Percentiles rank a stretch among this genome's conserved stretches.
phyloP scores from a whole-genome alignment of 805 yeast species.

The Jamesozyma hellenica region DNA sequence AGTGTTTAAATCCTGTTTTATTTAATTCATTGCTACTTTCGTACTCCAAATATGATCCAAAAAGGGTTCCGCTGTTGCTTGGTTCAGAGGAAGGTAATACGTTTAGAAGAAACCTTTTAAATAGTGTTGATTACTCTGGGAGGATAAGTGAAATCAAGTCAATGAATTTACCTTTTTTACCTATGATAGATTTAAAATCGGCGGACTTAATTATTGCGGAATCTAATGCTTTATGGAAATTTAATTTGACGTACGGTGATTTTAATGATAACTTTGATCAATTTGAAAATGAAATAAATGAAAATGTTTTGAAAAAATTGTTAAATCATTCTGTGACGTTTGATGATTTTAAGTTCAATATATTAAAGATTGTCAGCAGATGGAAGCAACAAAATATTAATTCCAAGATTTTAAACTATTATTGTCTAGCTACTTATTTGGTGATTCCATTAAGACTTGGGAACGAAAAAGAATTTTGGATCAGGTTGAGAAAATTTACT shows the following conservation, averaged over 20 bases:
- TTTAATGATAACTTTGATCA: constrained; percentile 36
- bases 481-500: constrained; percentile 20
- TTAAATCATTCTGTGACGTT: constrained; percentile 27
- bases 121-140: constrained; percentile 32
- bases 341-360: constrained; percentile 17
- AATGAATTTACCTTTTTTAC: constrained; percentile 54
- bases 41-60: constrained; percentile 34
- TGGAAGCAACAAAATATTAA: constrained; percentile 15
- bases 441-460: constrained; percentile 21
- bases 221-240: constrained; percentile 61
- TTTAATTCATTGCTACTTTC: constrained; percentile 41
- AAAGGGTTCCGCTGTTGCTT: constrained; percentile 29
- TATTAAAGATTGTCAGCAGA: constrained; percentile 9
- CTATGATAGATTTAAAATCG: constrained; percentile 37
- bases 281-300: constrained; percentile 36
- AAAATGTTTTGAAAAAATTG: background rate
- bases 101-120: constrained; percentile 39
- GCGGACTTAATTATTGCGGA: constrained; percentile 51
- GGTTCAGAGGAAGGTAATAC: constrained; percentile 37
- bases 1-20: constrained; percentile 31
- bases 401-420: constrained; percentile 12
- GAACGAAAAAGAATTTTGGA: constrained; percentile 18
- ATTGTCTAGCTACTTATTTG: constrained; percentile 17
- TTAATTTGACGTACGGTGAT: constrained; percentile 23
- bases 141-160: constrained; percentile 15